phyloP scores from a whole-genome alignment of 2,329 filamentous ascomycete species.

The Diaporthe caulivora region DNA sequence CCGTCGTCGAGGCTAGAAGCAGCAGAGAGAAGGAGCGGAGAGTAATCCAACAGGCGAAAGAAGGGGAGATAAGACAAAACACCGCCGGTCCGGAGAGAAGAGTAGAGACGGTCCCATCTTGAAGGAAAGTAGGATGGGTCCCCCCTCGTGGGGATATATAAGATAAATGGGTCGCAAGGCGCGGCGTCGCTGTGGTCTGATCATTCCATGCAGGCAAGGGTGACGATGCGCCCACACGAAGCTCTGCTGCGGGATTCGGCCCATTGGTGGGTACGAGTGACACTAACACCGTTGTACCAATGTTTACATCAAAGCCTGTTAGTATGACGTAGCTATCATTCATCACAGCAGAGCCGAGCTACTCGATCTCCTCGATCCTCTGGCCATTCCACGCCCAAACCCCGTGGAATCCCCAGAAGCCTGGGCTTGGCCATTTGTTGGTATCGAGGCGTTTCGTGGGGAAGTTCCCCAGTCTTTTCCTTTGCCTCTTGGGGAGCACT shows the following conservation, averaged over 20 bases:
- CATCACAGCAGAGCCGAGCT: neutral
- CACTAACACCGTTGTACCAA: neutral
- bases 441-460: slow-evolving; percentile 3
- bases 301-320: neutral
- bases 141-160: slow-evolving; percentile 15
- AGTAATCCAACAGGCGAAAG: neutral
- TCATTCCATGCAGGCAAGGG: slow-evolving; percentile 31
- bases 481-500: neutral
- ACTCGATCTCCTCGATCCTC: slow-evolving; percentile 12
- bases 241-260: slow-evolving; percentile 19
- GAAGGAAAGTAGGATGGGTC: slow-evolving; percentile 16
- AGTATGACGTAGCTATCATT: slow-evolving; percentile 2
- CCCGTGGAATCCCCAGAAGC: slow-evolving; percentile 19
- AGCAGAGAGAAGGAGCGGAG: slow-evolving; percentile 28
- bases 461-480: neutral
- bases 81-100: slow-evolving; percentile 13
- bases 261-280: slow-evolving; percentile 3
- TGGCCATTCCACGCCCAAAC: slow-evolving; percentile 1
- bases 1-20: neutral
- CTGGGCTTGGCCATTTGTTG: neutral
- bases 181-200: slow-evolving; percentile 20
- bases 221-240: slow-evolving; percentile 28
- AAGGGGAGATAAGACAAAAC: slow-evolving; percentile 9
- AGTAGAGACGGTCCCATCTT: slow-evolving; percentile 15
- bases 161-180: slow-evolving; percentile 27